Conservation (phyloP, 2,329 filamentous ascomycete genomes). For the Cladophialophora exuberans region DNA sequence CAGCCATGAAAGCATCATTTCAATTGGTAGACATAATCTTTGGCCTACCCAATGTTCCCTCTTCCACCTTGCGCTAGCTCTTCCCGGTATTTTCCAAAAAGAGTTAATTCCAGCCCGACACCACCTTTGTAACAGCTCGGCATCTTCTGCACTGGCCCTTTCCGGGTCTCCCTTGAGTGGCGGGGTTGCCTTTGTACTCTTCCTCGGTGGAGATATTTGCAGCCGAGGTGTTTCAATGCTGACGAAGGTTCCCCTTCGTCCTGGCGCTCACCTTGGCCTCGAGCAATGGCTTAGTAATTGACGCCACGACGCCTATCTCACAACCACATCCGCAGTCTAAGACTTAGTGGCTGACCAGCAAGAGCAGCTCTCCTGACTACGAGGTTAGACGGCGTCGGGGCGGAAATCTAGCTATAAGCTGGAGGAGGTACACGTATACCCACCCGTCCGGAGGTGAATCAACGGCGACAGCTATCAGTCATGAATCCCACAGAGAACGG, state of each 20-base stretch:
- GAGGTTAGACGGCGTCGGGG: background rate
- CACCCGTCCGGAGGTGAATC: background rate
- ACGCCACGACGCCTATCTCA: background rate
- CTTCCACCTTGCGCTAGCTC: background rate
- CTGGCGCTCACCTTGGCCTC: background rate
- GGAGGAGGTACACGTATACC: too few species aligned
- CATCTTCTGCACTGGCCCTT: background rate
- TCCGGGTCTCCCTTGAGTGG: background rate
- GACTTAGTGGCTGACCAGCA: too few species aligned
- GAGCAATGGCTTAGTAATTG: background rate
- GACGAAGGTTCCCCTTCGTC: background rate
- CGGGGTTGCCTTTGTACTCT: background rate
- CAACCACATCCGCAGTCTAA: background rate
- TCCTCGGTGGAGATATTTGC: too few species aligned
- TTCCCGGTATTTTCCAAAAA: background rate
- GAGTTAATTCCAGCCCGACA: background rate
- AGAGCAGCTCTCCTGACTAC: background rate
- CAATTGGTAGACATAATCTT: background rate
- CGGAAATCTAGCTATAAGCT: background rate
- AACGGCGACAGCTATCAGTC: too few species aligned
- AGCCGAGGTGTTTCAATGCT: background rate
- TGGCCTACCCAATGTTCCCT: background rate
- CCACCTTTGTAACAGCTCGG: background rate
- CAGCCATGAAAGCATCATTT: background rate
- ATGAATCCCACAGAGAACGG: background rate